A percentile compares a stretch with the other conserved stretches of the same genome.
These are phyloP conservation scores for Dictyostelium discoideum DNA, from an alignment of 78 protist genomes.

Conservation along the genomic window DNA sequence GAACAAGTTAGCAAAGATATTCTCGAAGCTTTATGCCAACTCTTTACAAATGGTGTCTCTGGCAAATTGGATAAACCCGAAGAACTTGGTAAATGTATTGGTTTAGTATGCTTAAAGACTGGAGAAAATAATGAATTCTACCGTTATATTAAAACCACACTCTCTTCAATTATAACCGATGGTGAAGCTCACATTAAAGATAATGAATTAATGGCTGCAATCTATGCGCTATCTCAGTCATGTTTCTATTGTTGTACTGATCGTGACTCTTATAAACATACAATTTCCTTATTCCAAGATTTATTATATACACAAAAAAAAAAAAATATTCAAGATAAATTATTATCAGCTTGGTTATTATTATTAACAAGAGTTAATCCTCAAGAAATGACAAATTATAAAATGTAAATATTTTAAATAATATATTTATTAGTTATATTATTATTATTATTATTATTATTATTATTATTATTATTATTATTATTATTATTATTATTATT, in stretches of 20 bases:
- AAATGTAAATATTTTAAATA: slow-evolving; percentile 48
- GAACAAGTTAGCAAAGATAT: slow-evolving; percentile 1
- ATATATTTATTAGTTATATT: not conserved
- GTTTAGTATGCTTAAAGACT: not conserved
- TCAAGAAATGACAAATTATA: slow-evolving; percentile 26
- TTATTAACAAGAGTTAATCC: slow-evolving; percentile 30
- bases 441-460: not conserved
- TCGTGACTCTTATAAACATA: slow-evolving; percentile 44
- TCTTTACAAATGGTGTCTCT: slow-evolving; percentile 4
- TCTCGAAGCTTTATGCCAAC: not conserved
- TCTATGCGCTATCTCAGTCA: slow-evolving; percentile 16
- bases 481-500: not conserved
- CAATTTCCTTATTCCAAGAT: slow-evolving; percentile 43
- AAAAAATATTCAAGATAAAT: slow-evolving; percentile 31
- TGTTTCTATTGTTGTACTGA: slow-evolving; percentile 36
- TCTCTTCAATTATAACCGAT: slow-evolving; percentile 35
- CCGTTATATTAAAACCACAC: slow-evolving; percentile 7
- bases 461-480: not conserved
- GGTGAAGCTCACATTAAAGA: slow-evolving; percentile 26
- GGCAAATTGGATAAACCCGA: not conserved
- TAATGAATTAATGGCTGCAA: not conserved
- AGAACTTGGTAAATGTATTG: not conserved
- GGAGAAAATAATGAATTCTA: slow-evolving; percentile 10
- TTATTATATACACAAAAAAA: slow-evolving; percentile 26
- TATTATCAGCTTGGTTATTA: slow-evolving; percentile 36